Evolutionary conservation across 371 early-diverging fungal species (phyloP).

Genomic region (Massospora cicadina): DNA sequence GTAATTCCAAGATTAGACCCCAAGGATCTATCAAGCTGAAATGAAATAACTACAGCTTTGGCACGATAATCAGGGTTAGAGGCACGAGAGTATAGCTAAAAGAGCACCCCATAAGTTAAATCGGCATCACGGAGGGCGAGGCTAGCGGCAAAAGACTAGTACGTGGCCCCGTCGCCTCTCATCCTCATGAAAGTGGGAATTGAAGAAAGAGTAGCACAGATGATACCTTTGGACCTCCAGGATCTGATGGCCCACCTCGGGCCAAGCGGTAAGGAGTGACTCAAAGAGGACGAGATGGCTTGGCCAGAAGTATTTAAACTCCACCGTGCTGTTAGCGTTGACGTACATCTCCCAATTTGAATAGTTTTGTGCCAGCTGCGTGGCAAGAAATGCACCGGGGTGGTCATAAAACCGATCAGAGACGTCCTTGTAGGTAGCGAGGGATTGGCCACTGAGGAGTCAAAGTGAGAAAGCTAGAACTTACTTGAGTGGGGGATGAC

Average conservation of each 20-base stretch:
- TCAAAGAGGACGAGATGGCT: constrained; percentile 54
- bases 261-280: constrained; percentile 20
- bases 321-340: constrained; percentile 12
- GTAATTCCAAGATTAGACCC: no score
- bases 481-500: constrained; percentile 65
- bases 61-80: no score
- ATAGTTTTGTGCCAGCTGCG: constrained; percentile 17
- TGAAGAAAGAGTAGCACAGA: constrained; percentile 50
- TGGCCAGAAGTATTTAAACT: constrained; percentile 23
- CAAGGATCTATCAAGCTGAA: no score
- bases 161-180: constrained; percentile 61
- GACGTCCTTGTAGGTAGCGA: constrained; percentile 43
- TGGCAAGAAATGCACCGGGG: constrained; percentile 34
- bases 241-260: constrained; percentile 15
- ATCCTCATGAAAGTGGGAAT: constrained; percentile 75
- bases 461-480: constrained; percentile 7
- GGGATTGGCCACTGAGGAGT: constrained; percentile 13
- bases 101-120: no score
- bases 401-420: constrained; percentile 60
- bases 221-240: constrained; percentile 23
- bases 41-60: no score
- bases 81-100: no score
- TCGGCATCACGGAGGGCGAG: no score
- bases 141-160: constrained; percentile 31
- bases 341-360: not conserved